Evolutionary conservation across 2,329 filamentous ascomycete species (phyloP), one percentile per base, ranked within the genome.

Genomic region (Tolypocladium album): DNA sequence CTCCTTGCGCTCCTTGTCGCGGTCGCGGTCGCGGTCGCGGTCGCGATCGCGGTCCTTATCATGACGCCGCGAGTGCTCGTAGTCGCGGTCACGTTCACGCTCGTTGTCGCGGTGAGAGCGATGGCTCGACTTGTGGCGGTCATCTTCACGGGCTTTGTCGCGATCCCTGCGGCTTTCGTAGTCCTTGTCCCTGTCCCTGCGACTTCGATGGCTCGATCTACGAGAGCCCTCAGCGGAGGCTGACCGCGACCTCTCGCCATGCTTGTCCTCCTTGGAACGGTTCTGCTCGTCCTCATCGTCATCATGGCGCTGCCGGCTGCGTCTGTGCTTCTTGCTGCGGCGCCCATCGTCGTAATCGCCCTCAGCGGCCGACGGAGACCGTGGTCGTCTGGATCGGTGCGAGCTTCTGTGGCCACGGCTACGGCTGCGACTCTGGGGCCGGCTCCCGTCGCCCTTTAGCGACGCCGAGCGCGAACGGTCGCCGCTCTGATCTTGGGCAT

Each of bases 181-280:
- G 60, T 76, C 77, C 60, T 78, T 78, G 50, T 88, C 84, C 64
- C 80, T 81, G 53, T 88, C 84, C 63, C 80, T 81, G 58, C 82
- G 85, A 65, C 84, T 85, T 62, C 84, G 83, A 66, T 86, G 83
- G 56, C 79, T 78, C 8, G 82, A 80, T 59, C 80, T 74, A 64
- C 80, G 83, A 43, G 79, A 79, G 12, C 81, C 79, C 15, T 84
- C 82, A 1, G 82, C 82, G 2, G 89, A 90, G 6, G 80, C 79
- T 6, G 88, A 90, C 60, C 87, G 80, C 0, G 86, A 85, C 57
- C 82, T 80, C 56, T 85, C 81, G 15, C 76, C 75, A 64, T 78
- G 68, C 64, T 77, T 76, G 56, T 78, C 74, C 64, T 74, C 71
- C 60, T 64, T 71, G 52, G 74, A 64, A 43, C 71, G 71, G 47